Percentiles rank a stretch among this genome's conserved stretches.
These are phyloP conservation scores for Solanum gracilifrons DNA, from an alignment of 257 asterid species.

Conservation along the genomic window DNA sequence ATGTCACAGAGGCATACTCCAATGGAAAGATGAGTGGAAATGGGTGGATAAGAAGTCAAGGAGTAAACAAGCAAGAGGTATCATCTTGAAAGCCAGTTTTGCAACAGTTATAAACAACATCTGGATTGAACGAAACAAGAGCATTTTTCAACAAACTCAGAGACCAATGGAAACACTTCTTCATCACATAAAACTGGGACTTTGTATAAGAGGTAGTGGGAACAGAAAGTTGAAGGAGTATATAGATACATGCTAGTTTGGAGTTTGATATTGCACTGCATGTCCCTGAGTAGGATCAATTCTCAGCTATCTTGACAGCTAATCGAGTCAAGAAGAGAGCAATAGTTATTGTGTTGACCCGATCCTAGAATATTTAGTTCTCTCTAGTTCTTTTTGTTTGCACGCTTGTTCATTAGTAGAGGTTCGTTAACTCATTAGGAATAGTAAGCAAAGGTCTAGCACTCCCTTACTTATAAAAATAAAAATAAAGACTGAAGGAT, in stretches of 20 bases:
- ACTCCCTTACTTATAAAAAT: background rate
- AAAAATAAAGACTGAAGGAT: no score
- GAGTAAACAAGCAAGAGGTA: no score
- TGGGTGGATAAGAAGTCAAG: no score
- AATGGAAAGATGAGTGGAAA: no score
- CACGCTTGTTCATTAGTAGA: background rate
- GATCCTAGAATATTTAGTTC: no score
- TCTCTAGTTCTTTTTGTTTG: background rate
- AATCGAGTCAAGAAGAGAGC: background rate
- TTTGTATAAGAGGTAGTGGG: background rate
- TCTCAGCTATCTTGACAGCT: no score
- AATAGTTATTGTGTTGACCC: background rate
- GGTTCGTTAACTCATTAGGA: background rate
- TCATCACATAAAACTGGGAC: background rate
- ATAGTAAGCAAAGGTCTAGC: background rate
- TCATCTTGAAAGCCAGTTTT: no score
- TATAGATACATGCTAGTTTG: background rate
- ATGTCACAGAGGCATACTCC: no score
- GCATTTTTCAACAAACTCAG: no score
- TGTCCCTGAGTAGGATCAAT: background rate
- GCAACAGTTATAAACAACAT: no score
- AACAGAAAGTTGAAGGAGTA: background rate
- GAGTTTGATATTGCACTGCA: background rate
- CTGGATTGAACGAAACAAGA: no score
- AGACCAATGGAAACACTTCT: no score